Conservation (phyloP, 768 basidiomycete species). For the Boletellus ananiceps region DNA sequence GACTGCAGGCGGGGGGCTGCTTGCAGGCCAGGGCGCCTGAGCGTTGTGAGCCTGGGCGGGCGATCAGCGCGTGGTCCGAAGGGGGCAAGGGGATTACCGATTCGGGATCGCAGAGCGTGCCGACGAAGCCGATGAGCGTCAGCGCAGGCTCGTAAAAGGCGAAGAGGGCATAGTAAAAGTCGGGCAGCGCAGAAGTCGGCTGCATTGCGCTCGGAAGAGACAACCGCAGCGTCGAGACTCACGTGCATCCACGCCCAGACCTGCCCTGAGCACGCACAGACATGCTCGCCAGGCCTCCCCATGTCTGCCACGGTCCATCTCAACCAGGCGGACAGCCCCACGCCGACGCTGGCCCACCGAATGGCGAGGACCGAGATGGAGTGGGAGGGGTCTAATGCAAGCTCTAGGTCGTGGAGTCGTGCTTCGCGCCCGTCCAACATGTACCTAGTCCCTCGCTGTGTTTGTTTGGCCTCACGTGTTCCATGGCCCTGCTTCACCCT, state of each 20-base stretch:
- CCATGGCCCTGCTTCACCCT: constrained; percentile 56
- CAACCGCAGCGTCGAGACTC: background rate
- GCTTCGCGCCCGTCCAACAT: constrained; percentile 47
- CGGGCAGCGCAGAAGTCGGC: constrained; percentile 59
- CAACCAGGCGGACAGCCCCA: constrained; percentile 58
- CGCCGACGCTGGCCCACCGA: constrained; percentile 51
- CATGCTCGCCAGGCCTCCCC: constrained; percentile 37
- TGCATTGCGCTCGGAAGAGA: constrained; percentile 30
- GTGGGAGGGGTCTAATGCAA: constrained; percentile 69
- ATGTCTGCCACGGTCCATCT: constrained; percentile 47
- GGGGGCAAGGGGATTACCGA: constrained; percentile 38
- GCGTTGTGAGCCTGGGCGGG: constrained; percentile 56
- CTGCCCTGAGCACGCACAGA: constrained; percentile 24
- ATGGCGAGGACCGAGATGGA: constrained; percentile 76
- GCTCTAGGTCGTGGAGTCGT: constrained; percentile 25
- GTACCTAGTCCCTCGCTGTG: background rate
- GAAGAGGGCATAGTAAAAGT: constrained; percentile 70
- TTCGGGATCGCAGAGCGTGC: constrained; percentile 61
- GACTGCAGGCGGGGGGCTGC: constrained; percentile 40
- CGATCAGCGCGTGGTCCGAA: constrained; percentile 1
- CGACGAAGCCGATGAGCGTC: constrained; percentile 60
- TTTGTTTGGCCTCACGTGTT: background rate
- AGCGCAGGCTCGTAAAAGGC: constrained; percentile 71
- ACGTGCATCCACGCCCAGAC: constrained; percentile 1
- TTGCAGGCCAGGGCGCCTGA: constrained; percentile 68